Evolutionary conservation across 2,329 filamentous ascomycete species (phyloP), one percentile per base, ranked within the genome.

Genomic region (Phaeosphaeriaceae sp.): DNA sequence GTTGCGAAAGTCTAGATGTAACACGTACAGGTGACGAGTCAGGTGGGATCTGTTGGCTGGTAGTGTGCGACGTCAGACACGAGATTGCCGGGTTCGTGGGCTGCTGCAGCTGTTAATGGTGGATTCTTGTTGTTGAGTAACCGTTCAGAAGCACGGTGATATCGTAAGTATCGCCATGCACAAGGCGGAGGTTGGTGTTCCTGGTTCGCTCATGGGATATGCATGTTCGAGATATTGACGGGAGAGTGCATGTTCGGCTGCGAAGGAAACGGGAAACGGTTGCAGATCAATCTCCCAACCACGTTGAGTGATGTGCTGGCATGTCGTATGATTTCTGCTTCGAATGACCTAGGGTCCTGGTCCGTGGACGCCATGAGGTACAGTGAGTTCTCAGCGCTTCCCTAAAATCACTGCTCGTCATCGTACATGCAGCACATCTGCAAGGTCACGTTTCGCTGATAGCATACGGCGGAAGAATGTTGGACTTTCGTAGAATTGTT

Each of bases 401-500:
- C 15, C 35, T 40, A 40, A n/a, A 40, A 17, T 40, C n/a, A 6
- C 15, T 13, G 2, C 44, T 24, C 22, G 22, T 17, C 26, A 23
- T 26, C 9, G 21, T 47, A 24, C 2, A 47, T 23, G 22, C 21
- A 24, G 44, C 23, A 47, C 44, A 47, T 47, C 44, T 40, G 15
- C 2, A 40, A 4, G 35, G 15, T 40, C 35, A 40, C 35, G 13
- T n/a, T 40, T 40, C 22, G 23, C 21, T 19, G 15, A n/a, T 21
- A 32, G 26, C 49, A 40, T 26, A 21, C 5, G 21, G 21, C 28
- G 22, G n/a, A 22, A 54, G 43, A 55, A 32, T 55, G 58, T 54
- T 55, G 55, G 63, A 60, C 54, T 59, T 67, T 69, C 65, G 60
- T 72, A 65, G 66, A 70, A 68, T 73, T 69, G 63, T 66, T 73